Conservation (phyloP, 768 basidiomycete species). For the Naematelia encephala region DNA sequence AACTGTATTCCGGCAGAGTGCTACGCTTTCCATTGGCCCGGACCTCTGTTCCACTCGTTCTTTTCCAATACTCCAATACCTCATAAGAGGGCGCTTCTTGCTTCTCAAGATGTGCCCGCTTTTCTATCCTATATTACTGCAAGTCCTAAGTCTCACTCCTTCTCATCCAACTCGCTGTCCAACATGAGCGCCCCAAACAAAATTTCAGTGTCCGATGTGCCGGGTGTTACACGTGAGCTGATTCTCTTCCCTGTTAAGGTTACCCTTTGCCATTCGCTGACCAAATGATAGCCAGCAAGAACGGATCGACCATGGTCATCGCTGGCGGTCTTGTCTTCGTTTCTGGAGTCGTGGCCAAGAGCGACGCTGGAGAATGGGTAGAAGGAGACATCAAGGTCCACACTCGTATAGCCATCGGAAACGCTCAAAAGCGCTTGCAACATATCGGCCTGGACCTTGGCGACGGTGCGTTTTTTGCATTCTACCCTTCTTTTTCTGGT, state of each 20-base stretch:
- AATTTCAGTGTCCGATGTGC: not conserved
- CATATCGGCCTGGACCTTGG: not conserved
- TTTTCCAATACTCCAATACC: not conserved
- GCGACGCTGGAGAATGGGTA: not conserved
- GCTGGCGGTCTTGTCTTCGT: not conserved
- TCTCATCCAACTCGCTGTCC: too few relatives aligned
- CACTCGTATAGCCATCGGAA: not conserved
- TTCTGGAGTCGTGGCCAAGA: not conserved
- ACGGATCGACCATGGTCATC: not conserved
- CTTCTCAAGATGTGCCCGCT: not conserved
- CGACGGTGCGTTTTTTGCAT: not conserved
- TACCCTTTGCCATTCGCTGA: not conserved
- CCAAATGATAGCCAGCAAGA: not conserved
- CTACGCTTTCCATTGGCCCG: not conserved
- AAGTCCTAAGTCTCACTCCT: too few relatives aligned
- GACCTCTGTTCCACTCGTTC: not conserved
- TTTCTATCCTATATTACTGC: too few relatives aligned
- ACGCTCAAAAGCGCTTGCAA: not conserved
- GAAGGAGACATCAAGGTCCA: not conserved
- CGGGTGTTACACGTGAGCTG: not conserved
- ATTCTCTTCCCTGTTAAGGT: not conserved
- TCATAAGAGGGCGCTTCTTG: not conserved
- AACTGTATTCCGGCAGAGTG: not conserved
- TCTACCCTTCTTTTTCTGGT: not conserved
- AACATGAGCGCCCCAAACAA: not conserved